These are phyloP conservation scores for Gilbertella persicaria DNA, from an alignment of 371 early-diverging fungal genomes.

Conservation along the genomic window DNA sequence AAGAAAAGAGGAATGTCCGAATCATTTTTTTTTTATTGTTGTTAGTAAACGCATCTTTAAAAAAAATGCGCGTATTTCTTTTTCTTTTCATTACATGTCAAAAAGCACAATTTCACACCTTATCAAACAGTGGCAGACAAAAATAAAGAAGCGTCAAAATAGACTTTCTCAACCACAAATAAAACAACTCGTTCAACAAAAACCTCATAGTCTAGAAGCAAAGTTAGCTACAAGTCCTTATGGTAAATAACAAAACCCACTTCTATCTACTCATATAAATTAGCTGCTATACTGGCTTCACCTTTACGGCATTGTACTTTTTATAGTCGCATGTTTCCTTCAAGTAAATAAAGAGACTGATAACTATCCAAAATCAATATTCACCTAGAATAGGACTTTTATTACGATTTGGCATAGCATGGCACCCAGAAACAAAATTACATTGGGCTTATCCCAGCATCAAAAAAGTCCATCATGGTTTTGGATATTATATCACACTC, in stretches of 20 bases:
- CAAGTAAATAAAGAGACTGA: no score
- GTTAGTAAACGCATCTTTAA: no score
- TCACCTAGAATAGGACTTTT: conserved; percentile 21
- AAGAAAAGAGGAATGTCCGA: no score
- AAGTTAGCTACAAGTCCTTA: conserved; percentile 16
- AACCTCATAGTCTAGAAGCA: conserved; percentile 14
- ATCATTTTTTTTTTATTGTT: no score
- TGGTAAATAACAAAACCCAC: conserved; percentile 10
- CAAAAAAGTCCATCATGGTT: not conserved
- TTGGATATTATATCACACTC: conserved; percentile 21
- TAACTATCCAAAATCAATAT: no score
- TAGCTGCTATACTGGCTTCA: conserved; percentile 22
- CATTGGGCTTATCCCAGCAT: conserved; percentile 24
- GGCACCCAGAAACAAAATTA: conserved; percentile 17
- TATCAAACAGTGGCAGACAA: not conserved
- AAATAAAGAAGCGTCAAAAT: not conserved
- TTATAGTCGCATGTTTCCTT: conserved; percentile 17
- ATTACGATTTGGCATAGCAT: conserved; percentile 23
- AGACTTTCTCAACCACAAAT: not conserved
- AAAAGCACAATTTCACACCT: not conserved
- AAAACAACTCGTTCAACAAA: not conserved
- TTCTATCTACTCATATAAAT: not conserved
- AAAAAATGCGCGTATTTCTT: no score
- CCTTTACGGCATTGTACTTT: conserved; percentile 20
- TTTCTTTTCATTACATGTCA: no score